Base-by-base conservation (phyloP, 2,329 filamentous ascomycete species). In the Calonectria henricotiae region DNA sequence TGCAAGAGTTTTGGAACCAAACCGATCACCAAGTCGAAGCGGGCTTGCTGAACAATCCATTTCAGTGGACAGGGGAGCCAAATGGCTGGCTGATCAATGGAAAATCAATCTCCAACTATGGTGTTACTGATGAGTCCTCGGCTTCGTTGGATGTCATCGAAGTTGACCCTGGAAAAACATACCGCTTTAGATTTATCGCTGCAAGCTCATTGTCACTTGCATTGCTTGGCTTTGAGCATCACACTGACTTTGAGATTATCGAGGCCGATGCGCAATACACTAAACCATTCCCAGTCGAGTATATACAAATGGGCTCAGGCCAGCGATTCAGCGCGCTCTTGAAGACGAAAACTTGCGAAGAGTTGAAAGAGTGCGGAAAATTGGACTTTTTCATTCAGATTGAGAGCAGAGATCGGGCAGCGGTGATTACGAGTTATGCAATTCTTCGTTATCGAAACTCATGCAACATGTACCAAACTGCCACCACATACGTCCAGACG, bases 301-400 rank as follows among this genome's bases (percentile, higher is more conserved):
- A 39, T 12, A 39, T 58, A 1, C 51, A 58, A 27, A 58, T 58
- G 51, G 51, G 51, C 11, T 58, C 51, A 2, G 51, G 51, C 12
- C 51, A 58, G 13, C 51, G 51, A 13, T 58, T 39, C 12, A 58
- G 51, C 32, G 51, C 51, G 9, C 20, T 58, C 5, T 25, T 58
- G n/a, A 8, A 58, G 32, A 15, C 51, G 5, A 58, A 58, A 15
- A 39, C 51, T 3, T 58, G 51, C 12, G 51, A 39, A 11, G 51
- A 58, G 35, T 25, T 58, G 20, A 37, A 58, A 15, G 3, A 41
- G 2, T 39, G 32, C 11, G 51, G 51, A 9, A 58, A 58, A 20
- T n/a, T 58, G 51, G 51, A 58, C 32, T 58, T 37, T 11, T 58
- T 39, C 15, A 58, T 58, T n/a, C n/a, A 58, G 32, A 58, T 58